These are phyloP conservation scores for Phlyctochytrium planicorne DNA, from an alignment of 192 early-diverging fungal species.

Conservation along the genomic window DNA sequence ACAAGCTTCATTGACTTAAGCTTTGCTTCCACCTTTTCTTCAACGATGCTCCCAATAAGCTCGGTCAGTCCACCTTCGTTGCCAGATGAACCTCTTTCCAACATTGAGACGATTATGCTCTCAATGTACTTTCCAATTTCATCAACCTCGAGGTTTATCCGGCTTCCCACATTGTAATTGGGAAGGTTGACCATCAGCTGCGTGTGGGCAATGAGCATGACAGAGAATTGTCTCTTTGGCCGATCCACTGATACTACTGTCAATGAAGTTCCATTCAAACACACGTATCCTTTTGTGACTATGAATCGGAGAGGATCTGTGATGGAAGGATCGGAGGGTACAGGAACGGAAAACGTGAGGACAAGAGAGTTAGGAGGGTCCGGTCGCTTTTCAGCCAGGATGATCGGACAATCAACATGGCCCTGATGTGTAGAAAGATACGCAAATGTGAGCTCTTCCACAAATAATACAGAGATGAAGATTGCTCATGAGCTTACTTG, in stretches of 20 bases:
- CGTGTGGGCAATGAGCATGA: constrained; percentile 97
- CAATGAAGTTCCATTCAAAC: constrained; percentile 91
- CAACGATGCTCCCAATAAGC: neutral
- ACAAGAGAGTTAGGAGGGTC: constrained; percentile 85
- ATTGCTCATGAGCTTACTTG: constrained; percentile 46
- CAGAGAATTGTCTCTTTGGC: constrained; percentile 68
- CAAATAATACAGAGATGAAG: neutral
- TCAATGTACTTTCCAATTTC: constrained; percentile 97
- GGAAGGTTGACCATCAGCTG: constrained; percentile 83
- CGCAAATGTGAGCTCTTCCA: neutral
- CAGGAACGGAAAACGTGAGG: constrained; percentile 65
- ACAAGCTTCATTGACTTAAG: too few species aligned
- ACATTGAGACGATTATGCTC: constrained; percentile 53
- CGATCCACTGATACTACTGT: constrained; percentile 90
- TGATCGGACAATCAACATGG: constrained; percentile 87
- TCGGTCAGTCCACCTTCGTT: neutral
- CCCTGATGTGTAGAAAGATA: constrained; percentile 46
- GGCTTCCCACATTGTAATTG: constrained; percentile 63
- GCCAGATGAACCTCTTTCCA: neutral
- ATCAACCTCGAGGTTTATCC: constrained; percentile 96
- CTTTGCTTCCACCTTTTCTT: neutral
- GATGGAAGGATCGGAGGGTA: constrained; percentile 8
- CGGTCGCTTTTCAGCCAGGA: constrained; percentile 69
- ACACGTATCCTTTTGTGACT: constrained; percentile 93
- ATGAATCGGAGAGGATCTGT: constrained; percentile 74